Evolutionary conservation across 352 stramenopile species (phyloP).

Genomic region (Pythium inflatum): DNA sequence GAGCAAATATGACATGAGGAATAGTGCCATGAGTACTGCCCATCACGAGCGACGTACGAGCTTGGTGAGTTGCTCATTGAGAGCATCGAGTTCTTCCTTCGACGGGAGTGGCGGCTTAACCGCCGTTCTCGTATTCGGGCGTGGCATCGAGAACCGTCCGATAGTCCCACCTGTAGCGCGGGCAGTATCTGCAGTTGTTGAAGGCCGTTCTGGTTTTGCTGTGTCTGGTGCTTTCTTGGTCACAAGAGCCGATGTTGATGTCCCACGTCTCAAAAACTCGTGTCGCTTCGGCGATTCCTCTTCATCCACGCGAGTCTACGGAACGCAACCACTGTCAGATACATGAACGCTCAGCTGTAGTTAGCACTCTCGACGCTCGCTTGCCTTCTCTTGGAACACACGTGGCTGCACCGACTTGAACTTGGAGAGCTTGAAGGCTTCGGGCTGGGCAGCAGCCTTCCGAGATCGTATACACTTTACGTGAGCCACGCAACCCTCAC

Average conservation of each 20-base stretch:
- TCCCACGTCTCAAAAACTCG: conserved; percentile 27
- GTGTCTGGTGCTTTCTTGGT: conserved; percentile 12
- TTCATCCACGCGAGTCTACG: conserved; percentile 4
- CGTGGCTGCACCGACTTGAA: conserved; percentile 65
- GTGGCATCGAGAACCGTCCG: no score
- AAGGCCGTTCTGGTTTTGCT: not conserved
- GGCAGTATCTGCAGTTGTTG: not conserved
- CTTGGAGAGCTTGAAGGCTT: conserved; percentile 68
- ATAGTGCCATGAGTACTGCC: not conserved
- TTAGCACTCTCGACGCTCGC: no score
- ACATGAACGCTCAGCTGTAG: not conserved
- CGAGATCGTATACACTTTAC: no score
- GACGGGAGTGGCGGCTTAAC: conserved; percentile 32
- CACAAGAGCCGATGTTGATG: conserved; percentile 12
- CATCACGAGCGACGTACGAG: conserved; percentile 12
- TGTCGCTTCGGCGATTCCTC: conserved; percentile 20
- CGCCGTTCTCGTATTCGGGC: conserved; percentile 13
- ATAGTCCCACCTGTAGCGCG: not conserved
- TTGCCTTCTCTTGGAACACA: conserved; percentile 49
- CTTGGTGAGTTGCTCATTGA: conserved; percentile 27
- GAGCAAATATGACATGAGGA: not conserved
- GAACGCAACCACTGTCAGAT: conserved; percentile 1
- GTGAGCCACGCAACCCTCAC: not conserved
- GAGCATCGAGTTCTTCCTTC: conserved; percentile 27
- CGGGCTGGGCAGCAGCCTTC: conserved; percentile 43